phyloP scores from a whole-genome alignment of 352 stramenopile species.

The Phytophthora cryptogea region DNA sequence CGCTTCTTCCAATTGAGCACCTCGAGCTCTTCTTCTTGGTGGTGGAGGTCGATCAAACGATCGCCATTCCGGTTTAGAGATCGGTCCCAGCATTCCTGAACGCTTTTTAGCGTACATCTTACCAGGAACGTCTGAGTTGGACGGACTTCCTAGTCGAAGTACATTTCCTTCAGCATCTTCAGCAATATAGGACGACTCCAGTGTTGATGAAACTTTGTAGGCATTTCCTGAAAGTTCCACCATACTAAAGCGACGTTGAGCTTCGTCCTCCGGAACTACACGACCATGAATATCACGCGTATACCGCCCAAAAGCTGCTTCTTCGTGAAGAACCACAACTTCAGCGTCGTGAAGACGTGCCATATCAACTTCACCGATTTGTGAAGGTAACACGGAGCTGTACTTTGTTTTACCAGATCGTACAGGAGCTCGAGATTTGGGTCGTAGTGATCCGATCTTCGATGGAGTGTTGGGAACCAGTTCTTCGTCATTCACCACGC shows the following conservation, averaged over 20 bases:
- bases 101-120: conserved; percentile 68
- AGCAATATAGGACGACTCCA: conserved; percentile 12
- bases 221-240: conserved; percentile 54
- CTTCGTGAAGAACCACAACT: conserved; percentile 68
- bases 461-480: conserved; percentile 45
- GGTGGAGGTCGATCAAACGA: conserved; percentile 34
- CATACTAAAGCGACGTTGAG: conserved; percentile 57
- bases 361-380: conserved; percentile 89
- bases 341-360: conserved; percentile 74
- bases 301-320: conserved; percentile 64
- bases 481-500: conserved; percentile 86
- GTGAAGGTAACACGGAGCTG: conserved; percentile 49
- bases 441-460: conserved; percentile 15
- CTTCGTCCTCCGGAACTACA: conserved; percentile 70
- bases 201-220: conserved; percentile 37
- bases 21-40: conserved; percentile 59
- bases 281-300: conserved; percentile 71
- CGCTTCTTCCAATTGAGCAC: conserved; percentile 71
- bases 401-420: conserved; percentile 16
- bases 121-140: conserved; percentile 20
- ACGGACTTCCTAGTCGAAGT: conserved; percentile 3
- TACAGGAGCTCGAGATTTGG: conserved; percentile 16
- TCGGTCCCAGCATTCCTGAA: conserved; percentile 66
- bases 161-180: conserved; percentile 21
- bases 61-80: conserved; percentile 59